phyloP scores from a whole-genome alignment of 129 eudicot genomes.

The Flaveria robusta region DNA sequence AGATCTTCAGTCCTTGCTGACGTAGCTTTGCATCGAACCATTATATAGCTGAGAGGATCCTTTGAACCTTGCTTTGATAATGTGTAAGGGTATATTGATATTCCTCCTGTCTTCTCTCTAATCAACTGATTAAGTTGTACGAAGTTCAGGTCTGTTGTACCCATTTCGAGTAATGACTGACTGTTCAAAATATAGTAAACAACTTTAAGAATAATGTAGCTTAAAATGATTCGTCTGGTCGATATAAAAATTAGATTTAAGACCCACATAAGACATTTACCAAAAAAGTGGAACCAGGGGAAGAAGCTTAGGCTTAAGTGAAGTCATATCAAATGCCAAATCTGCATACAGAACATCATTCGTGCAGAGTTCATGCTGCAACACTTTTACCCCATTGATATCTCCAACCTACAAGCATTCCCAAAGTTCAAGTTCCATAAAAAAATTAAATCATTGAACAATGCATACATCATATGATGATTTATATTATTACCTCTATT shows the following conservation, averaged over 20 bases:
- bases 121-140: slow-evolving; percentile 76
- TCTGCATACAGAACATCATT: slow-evolving; percentile 84
- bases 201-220: background rate
- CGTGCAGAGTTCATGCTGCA: slow-evolving; percentile 84
- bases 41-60: slow-evolving; percentile 63
- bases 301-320: slow-evolving; percentile 78
- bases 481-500: slow-evolving; percentile 53
- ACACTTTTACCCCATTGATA: slow-evolving; percentile 63
- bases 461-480: slow-evolving; percentile 2
- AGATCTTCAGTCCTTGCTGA: slow-evolving; percentile 74
- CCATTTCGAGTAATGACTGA: slow-evolving; percentile 89
- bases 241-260: background rate
- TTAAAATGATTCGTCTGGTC: background rate
- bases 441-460: slow-evolving; percentile 11
- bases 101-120: slow-evolving; percentile 86
- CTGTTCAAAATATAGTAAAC: slow-evolving; percentile 48
- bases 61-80: slow-evolving; percentile 63
- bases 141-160: slow-evolving; percentile 74
- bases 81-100: slow-evolving; percentile 75
- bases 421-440: slow-evolving; percentile 10
- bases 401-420: slow-evolving; percentile 57
- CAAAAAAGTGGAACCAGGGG: slow-evolving; percentile 83
- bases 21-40: slow-evolving; percentile 86
- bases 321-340: slow-evolving; percentile 74
- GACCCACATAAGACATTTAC: slow-evolving; percentile 39